Conservation (phyloP, 306 rosid genomes). For the Spatholobus suberectus region DNA sequence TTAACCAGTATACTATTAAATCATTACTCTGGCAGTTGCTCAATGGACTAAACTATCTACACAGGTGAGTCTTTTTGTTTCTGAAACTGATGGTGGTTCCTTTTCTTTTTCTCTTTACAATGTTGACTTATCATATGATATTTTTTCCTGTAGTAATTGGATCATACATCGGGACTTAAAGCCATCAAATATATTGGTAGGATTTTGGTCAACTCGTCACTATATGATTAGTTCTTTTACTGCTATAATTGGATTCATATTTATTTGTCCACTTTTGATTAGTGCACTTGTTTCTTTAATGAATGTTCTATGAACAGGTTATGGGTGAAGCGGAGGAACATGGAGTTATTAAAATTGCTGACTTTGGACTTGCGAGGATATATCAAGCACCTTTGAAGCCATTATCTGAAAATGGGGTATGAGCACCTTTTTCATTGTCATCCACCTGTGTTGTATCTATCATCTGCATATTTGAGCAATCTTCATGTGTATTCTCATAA, state of each 20-base stretch:
- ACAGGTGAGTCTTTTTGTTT: constrained; percentile 59
- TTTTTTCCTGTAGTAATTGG: constrained; percentile 78
- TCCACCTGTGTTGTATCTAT: neutral
- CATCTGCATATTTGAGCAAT: constrained; percentile 18
- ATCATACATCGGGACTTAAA: constrained; percentile 92
- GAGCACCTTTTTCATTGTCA: constrained; percentile 40
- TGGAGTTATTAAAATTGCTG: constrained; percentile 92
- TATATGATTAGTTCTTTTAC: constrained; percentile 12
- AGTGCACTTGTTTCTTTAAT: constrained; percentile 20
- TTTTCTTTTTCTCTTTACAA: constrained; percentile 4
- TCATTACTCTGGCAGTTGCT: constrained; percentile 96
- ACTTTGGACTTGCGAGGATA: constrained; percentile 99
- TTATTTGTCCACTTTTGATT: constrained; percentile 6
- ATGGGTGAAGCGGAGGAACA: constrained; percentile 97
- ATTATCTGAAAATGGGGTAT: constrained; percentile 79
- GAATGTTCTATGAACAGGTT: constrained; percentile 58
- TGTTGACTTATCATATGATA: constrained; percentile 31
- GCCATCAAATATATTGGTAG: constrained; percentile 97
- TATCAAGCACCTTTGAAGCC: constrained; percentile 94
- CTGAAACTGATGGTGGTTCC: constrained; percentile 27
- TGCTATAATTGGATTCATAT: neutral
- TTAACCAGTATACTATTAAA: constrained; percentile 83
- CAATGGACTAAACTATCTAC: constrained; percentile 93
- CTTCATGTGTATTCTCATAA: neutral
- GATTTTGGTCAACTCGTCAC: constrained; percentile 17